Conservation (phyloP, 345 rosid genomes). For the Eucalyptus curtisii region DNA sequence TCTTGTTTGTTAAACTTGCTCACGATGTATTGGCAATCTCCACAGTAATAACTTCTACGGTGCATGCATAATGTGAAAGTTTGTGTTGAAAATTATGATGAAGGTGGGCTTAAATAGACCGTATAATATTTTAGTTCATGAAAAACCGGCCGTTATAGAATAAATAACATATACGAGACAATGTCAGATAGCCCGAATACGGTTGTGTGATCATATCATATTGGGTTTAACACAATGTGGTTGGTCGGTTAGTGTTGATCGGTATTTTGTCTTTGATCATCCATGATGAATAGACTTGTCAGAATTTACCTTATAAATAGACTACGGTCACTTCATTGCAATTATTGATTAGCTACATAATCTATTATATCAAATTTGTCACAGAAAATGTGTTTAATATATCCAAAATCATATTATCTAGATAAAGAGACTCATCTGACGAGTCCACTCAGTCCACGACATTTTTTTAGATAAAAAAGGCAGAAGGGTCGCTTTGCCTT, state of each 20-base stretch:
- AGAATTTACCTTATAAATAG: background rate
- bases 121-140: background rate
- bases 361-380: background rate
- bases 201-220: background rate
- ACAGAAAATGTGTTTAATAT: background rate
- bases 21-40: background rate
- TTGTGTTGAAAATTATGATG: background rate
- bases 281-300: background rate
- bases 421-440: background rate
- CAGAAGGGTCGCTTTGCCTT: background rate
- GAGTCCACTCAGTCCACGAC: background rate
- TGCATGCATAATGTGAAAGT: background rate
- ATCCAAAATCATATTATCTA: background rate
- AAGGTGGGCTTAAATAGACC: background rate
- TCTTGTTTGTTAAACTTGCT: background rate
- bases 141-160: background rate
- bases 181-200: background rate
- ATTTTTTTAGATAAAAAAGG: background rate
- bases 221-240: background rate
- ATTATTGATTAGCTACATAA: background rate
- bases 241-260: background rate
- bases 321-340: background rate
- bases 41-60: background rate
- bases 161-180: background rate
- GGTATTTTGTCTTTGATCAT: background rate